phyloP scores from a whole-genome alignment of 208 protist species.

The Acanthamoeba healyi region DNA sequence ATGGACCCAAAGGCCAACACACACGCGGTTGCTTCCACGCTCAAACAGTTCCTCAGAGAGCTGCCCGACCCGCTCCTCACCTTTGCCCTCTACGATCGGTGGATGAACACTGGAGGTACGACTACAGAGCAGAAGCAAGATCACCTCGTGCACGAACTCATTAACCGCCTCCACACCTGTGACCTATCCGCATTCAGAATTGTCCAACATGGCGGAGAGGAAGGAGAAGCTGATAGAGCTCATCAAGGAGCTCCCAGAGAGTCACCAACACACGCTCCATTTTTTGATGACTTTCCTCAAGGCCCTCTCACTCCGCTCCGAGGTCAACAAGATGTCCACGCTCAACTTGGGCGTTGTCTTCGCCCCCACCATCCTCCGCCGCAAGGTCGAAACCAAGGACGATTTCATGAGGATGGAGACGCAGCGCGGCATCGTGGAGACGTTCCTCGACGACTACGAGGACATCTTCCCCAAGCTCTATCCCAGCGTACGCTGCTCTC shows the following conservation, averaged over 20 bases:
- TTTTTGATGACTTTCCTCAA: slow-evolving; percentile 61
- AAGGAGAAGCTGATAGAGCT: slow-evolving; percentile 27
- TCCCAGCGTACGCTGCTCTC: neutral
- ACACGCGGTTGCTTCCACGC: slow-evolving; percentile 42
- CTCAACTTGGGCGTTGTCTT: slow-evolving; percentile 66
- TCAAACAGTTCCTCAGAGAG: slow-evolving; percentile 71
- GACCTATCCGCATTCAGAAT: neutral
- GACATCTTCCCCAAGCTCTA: slow-evolving; percentile 62
- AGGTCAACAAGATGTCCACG: slow-evolving; percentile 50
- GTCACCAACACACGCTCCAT: neutral
- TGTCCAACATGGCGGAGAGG: neutral
- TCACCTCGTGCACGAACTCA: no score
- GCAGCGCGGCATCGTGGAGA: slow-evolving; percentile 49
- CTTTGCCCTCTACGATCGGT: slow-evolving; percentile 67
- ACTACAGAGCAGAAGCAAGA: no score
- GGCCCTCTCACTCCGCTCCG: neutral
- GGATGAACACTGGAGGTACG: slow-evolving; percentile 66
- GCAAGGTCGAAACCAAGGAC: slow-evolving; percentile 69
- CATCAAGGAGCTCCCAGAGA: slow-evolving; percentile 23
- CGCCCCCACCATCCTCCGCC: slow-evolving; percentile 21
- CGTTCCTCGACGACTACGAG: slow-evolving; percentile 65
- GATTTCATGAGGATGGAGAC: slow-evolving; percentile 51
- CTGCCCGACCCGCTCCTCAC: slow-evolving; percentile 70
- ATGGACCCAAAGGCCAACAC: neutral
- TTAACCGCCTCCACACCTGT: neutral